phyloP scores from a whole-genome alignment of 2,329 filamentous ascomycete species.

The Fusarium humuli region DNA sequence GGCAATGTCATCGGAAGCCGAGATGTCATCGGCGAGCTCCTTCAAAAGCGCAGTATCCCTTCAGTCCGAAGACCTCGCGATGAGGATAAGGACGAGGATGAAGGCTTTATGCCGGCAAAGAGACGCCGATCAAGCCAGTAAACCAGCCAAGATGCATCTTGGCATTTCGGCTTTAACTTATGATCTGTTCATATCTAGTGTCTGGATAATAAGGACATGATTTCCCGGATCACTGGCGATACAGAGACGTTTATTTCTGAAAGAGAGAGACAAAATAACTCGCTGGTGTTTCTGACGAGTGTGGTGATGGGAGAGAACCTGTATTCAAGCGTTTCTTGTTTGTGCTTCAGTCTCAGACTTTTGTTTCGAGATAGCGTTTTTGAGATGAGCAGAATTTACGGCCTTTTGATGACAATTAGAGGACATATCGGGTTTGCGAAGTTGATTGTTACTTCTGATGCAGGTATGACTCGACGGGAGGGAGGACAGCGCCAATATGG shows the following conservation, averaged over 20 bases:
- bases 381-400: not conserved
- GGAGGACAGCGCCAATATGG: not conserved
- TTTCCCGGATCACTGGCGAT: too few relatives aligned
- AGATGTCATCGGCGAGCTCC: constrained; percentile 45
- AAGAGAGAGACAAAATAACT: not conserved
- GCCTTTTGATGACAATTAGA: constrained; percentile 11
- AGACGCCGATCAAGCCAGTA: constrained; percentile 40
- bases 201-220: not conserved
- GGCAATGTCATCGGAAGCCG: constrained; percentile 59
- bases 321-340: constrained; percentile 1
- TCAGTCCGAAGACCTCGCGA: constrained; percentile 37
- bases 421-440: constrained; percentile 1
- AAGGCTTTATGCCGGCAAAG: constrained; percentile 33
- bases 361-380: not conserved
- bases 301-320: not conserved
- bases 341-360: not conserved
- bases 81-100: constrained; percentile 31
- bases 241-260: not conserved
- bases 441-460: not conserved
- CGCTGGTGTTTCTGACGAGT: not conserved
- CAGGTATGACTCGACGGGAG: not conserved
- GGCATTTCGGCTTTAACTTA: too few relatives aligned
- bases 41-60: constrained; percentile 38
- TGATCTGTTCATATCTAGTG: not conserved
- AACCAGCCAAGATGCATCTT: not conserved